Conservation (phyloP, 2,329 filamentous ascomycete species). For the Clonostachys solani region DNA sequence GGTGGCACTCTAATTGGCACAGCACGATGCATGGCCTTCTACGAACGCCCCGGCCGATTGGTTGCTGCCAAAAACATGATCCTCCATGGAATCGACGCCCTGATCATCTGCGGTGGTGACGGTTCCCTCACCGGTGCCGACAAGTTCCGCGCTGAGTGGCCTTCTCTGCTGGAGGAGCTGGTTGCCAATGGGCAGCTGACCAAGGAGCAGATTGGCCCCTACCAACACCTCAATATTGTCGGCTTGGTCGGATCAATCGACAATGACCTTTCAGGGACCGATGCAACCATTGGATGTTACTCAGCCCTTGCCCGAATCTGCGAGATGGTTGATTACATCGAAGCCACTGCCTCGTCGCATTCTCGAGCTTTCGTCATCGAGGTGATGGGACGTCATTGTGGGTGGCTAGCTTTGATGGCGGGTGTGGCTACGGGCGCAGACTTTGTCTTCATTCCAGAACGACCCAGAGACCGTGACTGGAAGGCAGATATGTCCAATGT, state of each 20-base stretch:
- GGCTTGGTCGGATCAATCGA: constrained; percentile 96
- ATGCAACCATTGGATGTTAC: constrained; percentile 96
- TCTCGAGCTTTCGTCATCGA: constrained; percentile 96
- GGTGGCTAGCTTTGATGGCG: constrained; percentile 95
- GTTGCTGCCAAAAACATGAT: constrained; percentile 93
- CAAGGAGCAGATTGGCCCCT: constrained; percentile 66
- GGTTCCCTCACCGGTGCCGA: constrained; percentile 95
- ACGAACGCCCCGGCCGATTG: constrained; percentile 79
- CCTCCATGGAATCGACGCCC: constrained; percentile 84
- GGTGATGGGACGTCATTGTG: constrained; percentile 97
- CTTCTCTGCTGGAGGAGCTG: constrained; percentile 79
- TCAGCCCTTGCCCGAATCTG: constrained; percentile 91
- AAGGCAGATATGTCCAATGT: constrained; percentile 80
- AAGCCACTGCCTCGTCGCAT: constrained; percentile 91
- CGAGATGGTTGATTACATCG: constrained; percentile 93
- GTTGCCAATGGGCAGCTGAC: constrained; percentile 70
- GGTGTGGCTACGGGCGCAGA: constrained; percentile 93
- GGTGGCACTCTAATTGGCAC: constrained; percentile 96
- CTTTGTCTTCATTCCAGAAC: constrained; percentile 95
- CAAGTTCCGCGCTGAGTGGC: constrained; percentile 90
- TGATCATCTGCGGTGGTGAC: constrained; percentile 96
- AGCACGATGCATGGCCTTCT: constrained; percentile 88
- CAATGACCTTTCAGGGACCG: constrained; percentile 95
- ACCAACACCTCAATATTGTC: constrained; percentile 89
- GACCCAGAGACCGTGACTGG: constrained; percentile 85